phyloP scores from a whole-genome alignment of 805 yeast species.

The Brettanomyces anomalus region DNA sequence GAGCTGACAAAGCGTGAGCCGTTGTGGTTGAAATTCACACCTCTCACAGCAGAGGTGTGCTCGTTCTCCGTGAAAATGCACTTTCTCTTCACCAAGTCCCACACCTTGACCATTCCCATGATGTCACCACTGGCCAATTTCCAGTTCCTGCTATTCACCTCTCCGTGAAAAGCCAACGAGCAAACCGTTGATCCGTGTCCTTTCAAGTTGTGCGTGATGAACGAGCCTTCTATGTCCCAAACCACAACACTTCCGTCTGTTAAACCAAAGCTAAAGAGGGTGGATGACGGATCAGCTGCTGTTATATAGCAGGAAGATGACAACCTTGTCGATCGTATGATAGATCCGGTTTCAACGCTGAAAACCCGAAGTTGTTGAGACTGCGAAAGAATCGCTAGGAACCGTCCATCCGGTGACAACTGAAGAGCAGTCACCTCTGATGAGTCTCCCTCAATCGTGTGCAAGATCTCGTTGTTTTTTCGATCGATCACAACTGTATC shows the following conservation, averaged over 20 bases:
- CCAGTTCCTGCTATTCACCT: slow-evolving; percentile 64
- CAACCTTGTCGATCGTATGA: slow-evolving; percentile 46
- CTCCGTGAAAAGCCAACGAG: slow-evolving; percentile 65
- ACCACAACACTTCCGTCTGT: slow-evolving; percentile 89
- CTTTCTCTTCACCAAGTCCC: slow-evolving; percentile 69
- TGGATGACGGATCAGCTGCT: slow-evolving; percentile 69
- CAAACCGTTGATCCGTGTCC: slow-evolving; percentile 92
- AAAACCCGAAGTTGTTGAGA: slow-evolving; percentile 74
- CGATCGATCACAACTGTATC: slow-evolving; percentile 65
- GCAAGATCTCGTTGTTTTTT: slow-evolving; percentile 45
- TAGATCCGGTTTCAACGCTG: slow-evolving; percentile 30
- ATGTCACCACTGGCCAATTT: slow-evolving; percentile 63
- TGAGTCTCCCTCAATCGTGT: slow-evolving; percentile 75
- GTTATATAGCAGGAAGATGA: slow-evolving; percentile 79
- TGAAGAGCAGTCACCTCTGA: slow-evolving; percentile 67
- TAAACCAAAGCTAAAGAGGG: slow-evolving; percentile 87
- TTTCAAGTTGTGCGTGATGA: slow-evolving; percentile 77
- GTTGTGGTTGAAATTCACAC: slow-evolving; percentile 50
- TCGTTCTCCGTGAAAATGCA: slow-evolving; percentile 54
- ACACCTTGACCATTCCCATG: slow-evolving; percentile 45
- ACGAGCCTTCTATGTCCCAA: slow-evolving; percentile 87
- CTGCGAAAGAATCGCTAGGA: slow-evolving; percentile 68
- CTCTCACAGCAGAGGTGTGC: slow-evolving; percentile 81
- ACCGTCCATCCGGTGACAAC: slow-evolving; percentile 66
- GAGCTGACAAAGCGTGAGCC: slow-evolving; percentile 63